These are phyloP conservation scores for Patellifolia procumbens DNA, from an alignment of 179 eudicot species.

Conservation along the genomic window DNA sequence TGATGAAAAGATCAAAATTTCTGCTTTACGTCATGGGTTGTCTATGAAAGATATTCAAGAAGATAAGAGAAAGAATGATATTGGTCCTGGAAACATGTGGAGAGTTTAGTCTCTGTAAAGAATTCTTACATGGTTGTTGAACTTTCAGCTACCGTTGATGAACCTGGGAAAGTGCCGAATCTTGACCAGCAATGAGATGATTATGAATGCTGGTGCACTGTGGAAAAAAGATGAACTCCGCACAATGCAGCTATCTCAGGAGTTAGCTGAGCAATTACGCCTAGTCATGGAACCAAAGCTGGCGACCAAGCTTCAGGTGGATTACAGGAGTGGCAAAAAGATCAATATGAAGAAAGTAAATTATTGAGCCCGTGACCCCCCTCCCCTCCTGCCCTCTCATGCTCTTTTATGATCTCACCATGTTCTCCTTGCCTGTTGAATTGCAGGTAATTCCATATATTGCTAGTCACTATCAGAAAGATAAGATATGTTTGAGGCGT, in stretches of 20 bases:
- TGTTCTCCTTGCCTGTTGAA: conserved; percentile 1
- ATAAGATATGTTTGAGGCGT: conserved; percentile 96
- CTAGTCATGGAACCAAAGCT: conserved; percentile 94
- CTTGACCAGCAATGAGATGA: conserved; percentile 48
- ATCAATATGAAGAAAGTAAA: conserved; percentile 98
- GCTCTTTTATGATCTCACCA: too few species aligned
- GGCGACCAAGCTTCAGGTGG: conserved; percentile 98
- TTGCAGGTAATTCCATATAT: conserved; percentile 83
- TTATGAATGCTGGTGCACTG: conserved; percentile 51
- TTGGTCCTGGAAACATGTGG: conserved; percentile 36
- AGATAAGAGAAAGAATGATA: conserved; percentile 19
- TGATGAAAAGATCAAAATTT: conserved; percentile 35
- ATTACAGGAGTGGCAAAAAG: conserved; percentile 96
- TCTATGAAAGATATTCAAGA: conserved; percentile 40
- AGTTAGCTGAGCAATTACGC: conserved; percentile 96
- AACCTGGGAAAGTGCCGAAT: conserved; percentile 45
- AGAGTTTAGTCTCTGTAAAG: conserved; percentile 59
- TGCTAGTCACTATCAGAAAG: conserved; percentile 93
- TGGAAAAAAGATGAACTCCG: conserved; percentile 83
- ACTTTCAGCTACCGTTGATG: conserved; percentile 40
- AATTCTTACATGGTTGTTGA: conserved; percentile 46
- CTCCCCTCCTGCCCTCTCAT: too few species aligned
- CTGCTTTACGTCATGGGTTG: conserved; percentile 34
- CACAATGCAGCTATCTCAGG: conserved; percentile 89
- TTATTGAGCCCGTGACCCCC: not conserved